Conservation (phyloP, 2,329 filamentous ascomycete genomes). For the Pseudogymnoascus sp. region DNA sequence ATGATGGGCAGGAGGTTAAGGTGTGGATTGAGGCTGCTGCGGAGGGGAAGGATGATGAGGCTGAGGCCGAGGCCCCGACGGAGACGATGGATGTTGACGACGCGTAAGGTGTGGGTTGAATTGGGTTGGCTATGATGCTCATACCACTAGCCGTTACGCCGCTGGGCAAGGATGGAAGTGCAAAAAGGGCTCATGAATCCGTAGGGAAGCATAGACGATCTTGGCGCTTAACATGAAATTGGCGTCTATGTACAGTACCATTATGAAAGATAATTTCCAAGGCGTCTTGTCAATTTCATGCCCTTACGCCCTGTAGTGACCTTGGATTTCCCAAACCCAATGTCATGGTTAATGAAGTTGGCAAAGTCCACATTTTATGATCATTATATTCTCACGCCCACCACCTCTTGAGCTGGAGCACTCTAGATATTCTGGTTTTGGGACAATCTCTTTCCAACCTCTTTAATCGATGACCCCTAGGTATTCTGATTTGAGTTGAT, state of each 20-base stretch:
- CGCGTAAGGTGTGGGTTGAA: constrained; percentile 10
- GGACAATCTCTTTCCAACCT: too few species aligned
- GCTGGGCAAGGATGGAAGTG: not conserved
- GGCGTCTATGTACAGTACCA: constrained; percentile 7
- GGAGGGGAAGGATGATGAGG: constrained; percentile 45
- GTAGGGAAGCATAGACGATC: constrained; percentile 6
- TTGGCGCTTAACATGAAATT: constrained; percentile 6
- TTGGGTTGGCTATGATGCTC: not conserved
- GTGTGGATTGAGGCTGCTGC: constrained; percentile 72
- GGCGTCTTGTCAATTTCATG: not conserved
- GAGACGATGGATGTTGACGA: constrained; percentile 42
- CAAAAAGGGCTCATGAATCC: constrained; percentile 2
- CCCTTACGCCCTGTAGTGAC: not conserved
- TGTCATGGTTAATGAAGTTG: not conserved
- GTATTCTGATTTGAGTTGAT: too few species aligned
- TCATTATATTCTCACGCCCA: too few species aligned
- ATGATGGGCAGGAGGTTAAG: constrained; percentile 80
- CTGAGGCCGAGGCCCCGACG: constrained; percentile 38
- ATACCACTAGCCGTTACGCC: not conserved
- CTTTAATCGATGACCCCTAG: too few species aligned
- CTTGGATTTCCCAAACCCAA: not conserved
- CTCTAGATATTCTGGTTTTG: too few species aligned
- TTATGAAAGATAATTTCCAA: constrained; percentile 3
- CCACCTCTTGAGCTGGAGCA: too few species aligned
- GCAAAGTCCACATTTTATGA: not conserved